Conservation (phyloP, 2,329 filamentous ascomycete genomes). For the Hortaea sp. region DNA sequence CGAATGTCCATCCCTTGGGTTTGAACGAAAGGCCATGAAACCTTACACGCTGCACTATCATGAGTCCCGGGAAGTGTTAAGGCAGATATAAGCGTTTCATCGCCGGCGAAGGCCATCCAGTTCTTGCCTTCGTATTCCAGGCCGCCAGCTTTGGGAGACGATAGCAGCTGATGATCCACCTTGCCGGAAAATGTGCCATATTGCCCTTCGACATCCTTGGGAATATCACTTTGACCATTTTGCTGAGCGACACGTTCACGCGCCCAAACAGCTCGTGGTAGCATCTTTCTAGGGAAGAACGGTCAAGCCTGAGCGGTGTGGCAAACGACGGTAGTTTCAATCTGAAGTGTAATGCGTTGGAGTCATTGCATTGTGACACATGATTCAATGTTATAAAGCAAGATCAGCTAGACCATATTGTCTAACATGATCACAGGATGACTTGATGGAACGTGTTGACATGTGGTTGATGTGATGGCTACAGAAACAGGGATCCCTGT, state of each 20-base stretch:
- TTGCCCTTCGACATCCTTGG: neutral
- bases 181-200: neutral
- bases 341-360: no score
- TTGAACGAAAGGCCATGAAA: constrained; percentile 24
- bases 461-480: no score
- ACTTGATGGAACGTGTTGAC: no score
- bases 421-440: no score
- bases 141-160: no score
- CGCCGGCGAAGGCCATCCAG: constrained; percentile 21
- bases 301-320: no score
- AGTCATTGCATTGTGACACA: no score
- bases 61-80: constrained; percentile 28
- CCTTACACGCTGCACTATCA: constrained; percentile 26
- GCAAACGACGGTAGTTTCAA: no score
- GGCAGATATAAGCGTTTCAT: constrained; percentile 16
- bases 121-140: neutral
- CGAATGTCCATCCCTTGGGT: constrained; percentile 22
- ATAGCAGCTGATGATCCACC: no score
- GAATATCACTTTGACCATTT: neutral
- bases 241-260: constrained; percentile 1
- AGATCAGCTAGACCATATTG: no score
- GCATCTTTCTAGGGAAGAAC: neutral
- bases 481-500: no score
- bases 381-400: no score
- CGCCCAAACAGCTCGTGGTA: constrained; percentile 3